Base-by-base conservation (phyloP, 2,329 filamentous ascomycete species). In the Nemania sp. region DNA sequence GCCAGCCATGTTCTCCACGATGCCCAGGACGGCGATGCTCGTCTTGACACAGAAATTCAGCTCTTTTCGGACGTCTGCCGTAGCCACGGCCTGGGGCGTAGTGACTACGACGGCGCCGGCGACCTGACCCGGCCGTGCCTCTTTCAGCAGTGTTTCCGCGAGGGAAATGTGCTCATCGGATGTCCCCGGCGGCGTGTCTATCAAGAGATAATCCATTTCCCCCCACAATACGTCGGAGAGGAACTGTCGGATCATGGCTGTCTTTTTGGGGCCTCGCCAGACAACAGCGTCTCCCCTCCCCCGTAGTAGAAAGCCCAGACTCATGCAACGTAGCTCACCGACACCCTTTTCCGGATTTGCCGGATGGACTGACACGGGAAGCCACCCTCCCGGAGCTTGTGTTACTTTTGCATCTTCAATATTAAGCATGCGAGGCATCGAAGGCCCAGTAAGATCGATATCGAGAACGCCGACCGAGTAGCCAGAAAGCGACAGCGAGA, bases 241-340 rank as follows among this genome's bases (percentile, higher is more conserved):
- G 69, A 99, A 99, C 71, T 99, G 94, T 34, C 92, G 86, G 54
- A 99, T 91, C 94, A 99, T 99, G 45, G 94, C 94, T 4, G 94
- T 99, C 77, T 99, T 99, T 75, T 99, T 99, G 2, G 94, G 94
- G 0, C 94, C 94, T 48, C 94, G 84, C 94, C 94, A 99, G 33
- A 99, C 94, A 0, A 99, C 92, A 0, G 94, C 93, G 65, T 97
- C 91, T 58, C 89, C 90, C 64, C 93, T 80, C 57, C 86, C 83
- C 3, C 87, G 86, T 5, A 99, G 80, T 6, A 99, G 81, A 66
- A 99, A 97, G 2, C 92, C 94, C 1, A 99, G 79, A 50, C 91
- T 96, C 89, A 97, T 97, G 71, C 91, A 94, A 56, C 84, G 81
- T 8, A 93, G 77, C 28, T 85, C 77, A 1, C 89, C 89, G 20